Evolutionary conservation across 1,284 basidiomycete species (phyloP), one percentile per base, ranked within the genome.

Genomic region (Acaromyces ingoldii): DNA sequence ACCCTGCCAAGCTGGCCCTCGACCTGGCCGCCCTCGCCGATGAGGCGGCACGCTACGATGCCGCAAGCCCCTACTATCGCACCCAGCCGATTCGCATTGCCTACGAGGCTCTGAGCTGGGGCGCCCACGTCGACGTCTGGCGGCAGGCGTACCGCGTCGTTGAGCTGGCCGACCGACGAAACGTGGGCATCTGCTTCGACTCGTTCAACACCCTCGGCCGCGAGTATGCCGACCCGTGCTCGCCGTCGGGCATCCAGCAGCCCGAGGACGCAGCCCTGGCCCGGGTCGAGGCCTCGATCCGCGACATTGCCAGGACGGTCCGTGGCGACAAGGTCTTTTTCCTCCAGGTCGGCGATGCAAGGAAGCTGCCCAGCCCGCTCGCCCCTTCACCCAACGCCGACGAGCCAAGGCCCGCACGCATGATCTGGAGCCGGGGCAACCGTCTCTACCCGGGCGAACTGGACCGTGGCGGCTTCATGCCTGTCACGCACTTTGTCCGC

Each of bases 161-260:
- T 5, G 54, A 63, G 25, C 25, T 39, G 5, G 69, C 66, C 10
- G 55, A 76, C 53, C 53, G 66, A 3, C 49, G 57, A 19, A 76
- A 77, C 39, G 58, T 77, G 21, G 77, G 77, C 4, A 55, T 78
- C 36, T 74, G 73, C 46, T 60, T 78, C 51, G 77, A 78, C 62
- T 70, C 71, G 9, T 78, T 78, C 73, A 77, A 78, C 58, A 76
- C 72, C 2, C 58, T 77, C 5, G 77, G 67, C 0, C 61, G 70
- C 45, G 71, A 76, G 51, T 77, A 65, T 56, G 76, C 76, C 22
- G 66, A 67, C 28, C 63, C 64, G 3, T 66, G 64, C 46, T 55
- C 57, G 2, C 22, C 56, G 15, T 49, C 55, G 15, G 63, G 67
- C 37, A 64, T 28, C 26, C 39, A 25, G 28, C 37, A 28, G 38